Evolutionary conservation across 257 asterid species (phyloP).

Genomic region (Echites panduratus): DNA sequence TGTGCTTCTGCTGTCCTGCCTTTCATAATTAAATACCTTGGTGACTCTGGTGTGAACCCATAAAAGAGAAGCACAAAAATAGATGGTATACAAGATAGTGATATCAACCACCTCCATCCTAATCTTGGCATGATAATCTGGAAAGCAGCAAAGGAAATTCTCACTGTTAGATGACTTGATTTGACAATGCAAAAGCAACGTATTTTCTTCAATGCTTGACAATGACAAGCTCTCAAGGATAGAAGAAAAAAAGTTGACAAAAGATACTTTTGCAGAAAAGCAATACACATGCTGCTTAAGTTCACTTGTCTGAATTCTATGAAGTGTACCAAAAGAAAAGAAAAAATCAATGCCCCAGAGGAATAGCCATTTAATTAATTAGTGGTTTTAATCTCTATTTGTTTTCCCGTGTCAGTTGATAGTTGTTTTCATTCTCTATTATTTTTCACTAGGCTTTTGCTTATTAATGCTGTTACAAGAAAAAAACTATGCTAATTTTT

Average conservation of each 20-base stretch:
- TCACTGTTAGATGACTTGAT: background rate
- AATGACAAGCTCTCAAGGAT: too few relatives aligned
- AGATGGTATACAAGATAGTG: slow-evolving; percentile 31
- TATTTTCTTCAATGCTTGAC: background rate
- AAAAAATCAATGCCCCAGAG: background rate
- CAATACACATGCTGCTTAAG: background rate
- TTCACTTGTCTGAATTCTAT: background rate
- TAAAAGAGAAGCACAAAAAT: slow-evolving; percentile 22
- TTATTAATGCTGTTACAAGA: too few relatives aligned
- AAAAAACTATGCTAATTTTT: too few relatives aligned
- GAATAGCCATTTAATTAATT: background rate
- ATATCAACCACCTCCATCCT: slow-evolving; percentile 48
- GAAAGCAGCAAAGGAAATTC: background rate
- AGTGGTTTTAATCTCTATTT: too few relatives aligned
- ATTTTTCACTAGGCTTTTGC: too few relatives aligned
- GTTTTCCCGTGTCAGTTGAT: too few relatives aligned
- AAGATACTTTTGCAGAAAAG: background rate
- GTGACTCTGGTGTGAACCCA: slow-evolving; percentile 27
- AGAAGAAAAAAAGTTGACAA: too few relatives aligned
- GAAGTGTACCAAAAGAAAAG: background rate
- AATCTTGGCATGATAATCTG: slow-evolving; percentile 35
- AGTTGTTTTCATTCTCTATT: too few relatives aligned
- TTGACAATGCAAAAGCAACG: background rate
- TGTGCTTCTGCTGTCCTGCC: slow-evolving; percentile 28
- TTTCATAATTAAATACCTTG: slow-evolving; percentile 29